Evolutionary conservation across 768 basidiomycete species (phyloP).

Genomic region (Auricularia sp.): DNA sequence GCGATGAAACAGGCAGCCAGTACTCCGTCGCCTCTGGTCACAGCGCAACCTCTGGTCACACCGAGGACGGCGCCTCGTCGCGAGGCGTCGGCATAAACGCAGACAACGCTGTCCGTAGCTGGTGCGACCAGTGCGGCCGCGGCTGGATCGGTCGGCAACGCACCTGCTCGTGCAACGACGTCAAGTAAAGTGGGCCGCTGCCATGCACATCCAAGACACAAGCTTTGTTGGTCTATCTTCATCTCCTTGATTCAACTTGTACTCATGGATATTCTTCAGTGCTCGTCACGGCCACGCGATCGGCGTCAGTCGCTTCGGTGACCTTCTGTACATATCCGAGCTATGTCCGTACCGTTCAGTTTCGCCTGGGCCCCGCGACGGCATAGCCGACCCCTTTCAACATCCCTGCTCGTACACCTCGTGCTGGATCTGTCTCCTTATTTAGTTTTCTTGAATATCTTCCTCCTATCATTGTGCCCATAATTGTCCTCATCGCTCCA

Average conservation of each 20-base stretch:
- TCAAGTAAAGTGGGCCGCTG: conserved; percentile 37
- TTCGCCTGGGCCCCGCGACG: conserved; percentile 3
- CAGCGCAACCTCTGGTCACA: conserved; percentile 19
- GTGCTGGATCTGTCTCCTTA: no score
- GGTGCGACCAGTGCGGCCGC: conserved; percentile 71
- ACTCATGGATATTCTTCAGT: not conserved
- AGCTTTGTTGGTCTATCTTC: no score
- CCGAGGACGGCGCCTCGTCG: conserved; percentile 26
- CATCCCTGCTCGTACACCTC: no score
- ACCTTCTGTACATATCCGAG: conserved; percentile 1
- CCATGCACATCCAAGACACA: not conserved
- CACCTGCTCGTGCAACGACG: conserved; percentile 46
- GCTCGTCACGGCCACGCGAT: not conserved
- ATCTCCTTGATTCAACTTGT: not conserved
- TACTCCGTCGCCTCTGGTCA: conserved; percentile 18
- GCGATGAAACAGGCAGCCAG: conserved; percentile 38
- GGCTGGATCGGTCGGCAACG: conserved; percentile 46
- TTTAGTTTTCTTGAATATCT: no score
- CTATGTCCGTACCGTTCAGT: conserved; percentile 3
- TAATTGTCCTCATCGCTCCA: no score
- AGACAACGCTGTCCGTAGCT: conserved; percentile 47
- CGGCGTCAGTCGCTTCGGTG: not conserved
- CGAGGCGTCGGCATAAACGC: conserved; percentile 54
- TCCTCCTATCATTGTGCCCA: no score
- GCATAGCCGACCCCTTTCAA: not conserved